Evolutionary conservation across 371 early-diverging fungal genomes (phyloP), one percentile per base, ranked within the genome.

Genomic region (Circinella umbellata): DNA sequence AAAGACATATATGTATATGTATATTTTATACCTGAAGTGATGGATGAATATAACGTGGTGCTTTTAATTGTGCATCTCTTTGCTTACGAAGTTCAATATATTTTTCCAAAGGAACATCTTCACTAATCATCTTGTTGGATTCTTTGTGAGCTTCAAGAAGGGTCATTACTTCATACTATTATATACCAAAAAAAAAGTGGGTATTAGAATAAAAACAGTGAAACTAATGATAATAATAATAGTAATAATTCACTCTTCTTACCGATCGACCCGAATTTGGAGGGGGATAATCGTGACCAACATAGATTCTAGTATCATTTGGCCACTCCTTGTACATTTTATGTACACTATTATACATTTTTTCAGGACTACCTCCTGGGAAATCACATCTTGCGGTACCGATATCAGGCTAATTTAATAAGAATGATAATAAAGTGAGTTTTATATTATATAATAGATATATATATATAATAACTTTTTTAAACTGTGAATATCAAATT

Each of bases 321-420:
- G 80, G 77, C 80, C 81, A 83, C 3, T 36, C 17, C 7, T 71
- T 64, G 49, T 83, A 83, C 73, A 83, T 76, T 60, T 78, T 76
- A 27, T 81, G 81, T 27, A 83, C 57, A 46, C 84, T 83, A 4
- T 76, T 15, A 67, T 78, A 83, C 80, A 83, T 70, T 34, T 69
- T 34, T 48, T 76, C 66, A 4, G 80, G 79, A 66, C 84, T 83
- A 54, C 84, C 84, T 15, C 84, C 84, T 27, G 84, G 84, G 69
- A 83, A 83, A 68, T 83, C 84, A 60, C 84, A 83, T 53, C 84
- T 72, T 14, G 84, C 84, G 10, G 84, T 83, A 54, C 84, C 84
- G 57, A 83, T 69, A 69, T 83, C 84, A 51, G 84, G 84, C 83
- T 83, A 74, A 53, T n/a, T n/a, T 57, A 36, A 46, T 62, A 51